Percentiles rank a stretch among this genome's conserved stretches.
phyloP scores from a whole-genome alignment of 768 basidiomycete genomes.

The Terana coerulea region DNA sequence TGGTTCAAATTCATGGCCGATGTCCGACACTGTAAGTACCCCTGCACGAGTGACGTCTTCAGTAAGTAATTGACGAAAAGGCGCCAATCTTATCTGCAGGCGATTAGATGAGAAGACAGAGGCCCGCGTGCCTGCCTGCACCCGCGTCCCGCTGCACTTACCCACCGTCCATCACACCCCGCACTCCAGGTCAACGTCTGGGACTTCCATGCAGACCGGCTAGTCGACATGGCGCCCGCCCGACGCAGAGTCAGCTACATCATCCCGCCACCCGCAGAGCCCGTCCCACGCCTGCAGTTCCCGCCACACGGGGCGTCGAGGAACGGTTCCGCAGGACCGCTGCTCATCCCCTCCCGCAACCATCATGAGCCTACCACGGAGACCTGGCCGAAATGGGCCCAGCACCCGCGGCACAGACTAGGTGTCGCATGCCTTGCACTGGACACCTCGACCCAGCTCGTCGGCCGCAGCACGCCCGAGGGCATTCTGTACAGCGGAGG shows the following conservation, averaged over 20 bases:
- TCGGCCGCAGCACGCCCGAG: conserved; percentile 62
- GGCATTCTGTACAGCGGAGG: conserved; percentile 91
- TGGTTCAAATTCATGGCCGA: no score
- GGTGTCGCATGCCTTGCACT: conserved; percentile 86
- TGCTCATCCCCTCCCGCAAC: conserved; percentile 45
- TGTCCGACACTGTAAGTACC: no score
- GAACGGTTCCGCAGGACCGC: conserved; percentile 65
- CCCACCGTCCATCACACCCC: no score
- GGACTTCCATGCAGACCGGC: no score
- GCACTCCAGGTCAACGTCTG: no score
- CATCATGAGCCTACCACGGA: conserved; percentile 19
- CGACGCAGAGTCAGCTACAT: conserved; percentile 83
- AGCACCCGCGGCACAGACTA: conserved; percentile 79
- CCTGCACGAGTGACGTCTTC: no score
- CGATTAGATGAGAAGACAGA: no score
- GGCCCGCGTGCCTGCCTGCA: no score
- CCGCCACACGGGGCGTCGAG: conserved; percentile 63
- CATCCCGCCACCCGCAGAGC: conserved; percentile 65
- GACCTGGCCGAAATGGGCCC: conserved; percentile 21
- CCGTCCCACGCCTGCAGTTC: conserved; percentile 62
- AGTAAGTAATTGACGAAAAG: no score
- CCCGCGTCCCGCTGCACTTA: no score
- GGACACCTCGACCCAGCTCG: conserved; percentile 75
- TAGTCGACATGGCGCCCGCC: conserved; percentile 32
- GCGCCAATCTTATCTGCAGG: no score